Evolutionary conservation across 495 filamentous ascomycete genomes (phyloP), one percentile per base, ranked within the genome.

Genomic region (Terfezia boudieri): DNA sequence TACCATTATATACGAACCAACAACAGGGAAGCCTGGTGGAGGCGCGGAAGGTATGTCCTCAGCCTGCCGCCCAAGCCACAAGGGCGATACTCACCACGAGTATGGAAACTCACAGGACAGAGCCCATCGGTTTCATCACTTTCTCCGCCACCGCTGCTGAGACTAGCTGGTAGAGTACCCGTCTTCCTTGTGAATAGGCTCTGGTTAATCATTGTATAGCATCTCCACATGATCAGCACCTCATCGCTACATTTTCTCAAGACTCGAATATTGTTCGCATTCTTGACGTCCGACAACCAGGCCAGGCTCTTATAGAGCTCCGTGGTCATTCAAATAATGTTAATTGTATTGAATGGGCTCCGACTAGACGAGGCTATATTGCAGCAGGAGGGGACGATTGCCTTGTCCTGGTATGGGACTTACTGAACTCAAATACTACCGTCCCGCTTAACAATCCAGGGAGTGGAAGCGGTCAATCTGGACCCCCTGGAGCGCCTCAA

Each of bases 1-100:
- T 59, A 99, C 90, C 52, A 99, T 99, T 61, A 99, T 99, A 59
- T 99, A 99, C 64, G 90, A 99, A 66, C 90, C 90, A 10, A 84
- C 84, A 3, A 81, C 53, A 9, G 59, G 52, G 4, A 65, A 65
- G 35, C 53, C 56, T 11, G 38, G 55, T 2, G 37, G 60, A 2
- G 54, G 56, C 4, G 53, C 84, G 68, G 80, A 80, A 52, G 88
- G 92, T 41, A 51, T 46, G 22, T 53, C 43, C 37, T 11, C 56
- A 1, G 26, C 26, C 26, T 32, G 2, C 4, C 26, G 26, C 26
- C 5, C 1, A 14, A 14, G 38, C 9, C 10, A 50, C 22, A 11
- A 32, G 26, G 26, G 26, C 26, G 26, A 32, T 32, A 48, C 43
- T 20, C 43, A 48, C 49, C 20, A 12, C 53, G 53, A 14, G 14